Base-by-base conservation (phyloP, 2,329 filamentous ascomycete genomes). In the Hymenoscyphus repandus region DNA sequence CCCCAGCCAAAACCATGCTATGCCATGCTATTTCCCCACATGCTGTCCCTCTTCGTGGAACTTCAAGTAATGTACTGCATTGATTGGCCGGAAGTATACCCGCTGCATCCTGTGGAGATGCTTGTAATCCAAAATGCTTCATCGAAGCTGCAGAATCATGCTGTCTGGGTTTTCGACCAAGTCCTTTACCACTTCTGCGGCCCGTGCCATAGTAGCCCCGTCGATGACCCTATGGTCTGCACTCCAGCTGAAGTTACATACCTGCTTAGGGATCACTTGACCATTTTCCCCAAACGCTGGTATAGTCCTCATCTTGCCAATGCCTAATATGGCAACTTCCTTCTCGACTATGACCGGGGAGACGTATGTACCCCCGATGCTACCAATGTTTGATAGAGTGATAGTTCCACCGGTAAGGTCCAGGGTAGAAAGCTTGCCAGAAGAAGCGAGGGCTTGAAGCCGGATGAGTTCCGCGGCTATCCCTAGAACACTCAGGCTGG, bases 321-420 rank as follows among this genome's bases (percentile, higher is more conserved):
- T 77, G 10, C 92, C 93, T 27, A 99, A 70, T 64, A 99, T 99
- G 7, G 89, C 90, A 9, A 97, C 88, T 70, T 97, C 91, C 38
- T 82, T 86, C 56, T 90, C 86, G 42, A 96, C 89, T 61, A 99
- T 89, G 45, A 99, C 88, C 1, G 93, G 93, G 30, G 86, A 85
- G 42, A 97, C 83, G 62, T 95, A 95, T 1, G 88, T 93, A 27
- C 93, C 93, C 49, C 93, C 93, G 41, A 99, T 90, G 61, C 84
- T 95, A 41, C 93, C 93, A 61, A 99, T 96, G 68, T 99, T 99
- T 62, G 90, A 96, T 45, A 99, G 83, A 0, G 93, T 96, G 63
- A 99, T 92, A 1, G 93, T 97, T 13, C 90, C 90, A 47, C 90
- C 90, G 33, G 76, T 79, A 56, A 99, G 76, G 68, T 99, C 91